phyloP scores from a whole-genome alignment of 208 protist species.

The Leishmania tropica region DNA sequence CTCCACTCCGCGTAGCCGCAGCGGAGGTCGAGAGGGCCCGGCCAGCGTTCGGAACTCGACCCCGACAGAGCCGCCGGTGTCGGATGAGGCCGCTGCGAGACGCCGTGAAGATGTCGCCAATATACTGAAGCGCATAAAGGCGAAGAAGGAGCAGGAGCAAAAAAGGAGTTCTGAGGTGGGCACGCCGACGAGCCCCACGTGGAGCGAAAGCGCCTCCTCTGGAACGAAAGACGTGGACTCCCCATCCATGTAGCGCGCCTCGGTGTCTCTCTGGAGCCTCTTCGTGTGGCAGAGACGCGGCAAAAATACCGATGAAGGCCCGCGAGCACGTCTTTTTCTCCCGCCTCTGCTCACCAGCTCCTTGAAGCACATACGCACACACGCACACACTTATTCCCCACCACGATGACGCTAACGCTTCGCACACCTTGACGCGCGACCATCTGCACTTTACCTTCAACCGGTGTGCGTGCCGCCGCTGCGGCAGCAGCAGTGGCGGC shows the following conservation, averaged over 20 bases:
- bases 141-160: slow-evolving; percentile 36
- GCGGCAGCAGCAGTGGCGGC: too few species aligned
- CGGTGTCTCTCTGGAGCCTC: neutral
- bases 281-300: neutral
- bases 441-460: neutral
- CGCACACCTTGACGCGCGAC: neutral
- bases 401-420: neutral
- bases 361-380: neutral
- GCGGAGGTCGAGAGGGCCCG: neutral
- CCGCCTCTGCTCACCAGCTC: neutral
- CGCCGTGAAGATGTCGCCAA: slow-evolving; percentile 45
- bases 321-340: too few species aligned
- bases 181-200: slow-evolving; percentile 12
- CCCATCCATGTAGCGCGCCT: neutral
- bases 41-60: slow-evolving; percentile 10
- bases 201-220: slow-evolving; percentile 4
- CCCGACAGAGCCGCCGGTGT: neutral
- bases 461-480: neutral
- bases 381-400: neutral
- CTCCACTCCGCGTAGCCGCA: slow-evolving; percentile 16
- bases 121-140: slow-evolving; percentile 47
- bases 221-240: slow-evolving; percentile 4
- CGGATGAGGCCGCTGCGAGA: slow-evolving; percentile 15
- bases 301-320: neutral
- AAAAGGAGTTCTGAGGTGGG: neutral